These are phyloP conservation scores for Rhodomyrtus tomentosa DNA, from an alignment of 345 rosid species.

Conservation along the genomic window DNA sequence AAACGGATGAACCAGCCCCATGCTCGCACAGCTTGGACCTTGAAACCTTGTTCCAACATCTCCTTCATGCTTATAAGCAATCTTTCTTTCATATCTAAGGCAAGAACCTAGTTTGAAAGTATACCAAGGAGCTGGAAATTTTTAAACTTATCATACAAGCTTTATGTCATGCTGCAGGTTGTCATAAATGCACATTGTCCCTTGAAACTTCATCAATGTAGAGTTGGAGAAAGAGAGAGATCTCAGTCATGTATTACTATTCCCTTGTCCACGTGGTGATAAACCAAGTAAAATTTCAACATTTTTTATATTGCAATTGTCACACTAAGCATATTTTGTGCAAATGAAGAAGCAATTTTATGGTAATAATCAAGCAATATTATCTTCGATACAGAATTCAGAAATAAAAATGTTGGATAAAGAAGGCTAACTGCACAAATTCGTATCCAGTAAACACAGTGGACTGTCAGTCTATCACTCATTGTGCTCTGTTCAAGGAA, in stretches of 20 bases:
- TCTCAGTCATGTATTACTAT: not conserved
- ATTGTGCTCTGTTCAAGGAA: not conserved
- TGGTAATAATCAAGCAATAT: not conserved
- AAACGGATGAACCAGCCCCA: slow-evolving; percentile 54
- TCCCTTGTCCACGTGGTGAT: not conserved
- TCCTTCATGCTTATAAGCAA: slow-evolving; percentile 30
- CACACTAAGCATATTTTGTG: not conserved
- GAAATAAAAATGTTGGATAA: not conserved
- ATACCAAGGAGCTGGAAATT: too few species aligned
- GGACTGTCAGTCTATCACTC: not conserved
- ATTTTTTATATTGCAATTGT: not conserved
- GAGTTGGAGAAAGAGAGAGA: not conserved
- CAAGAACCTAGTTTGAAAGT: not conserved
- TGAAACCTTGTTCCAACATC: slow-evolving; percentile 31
- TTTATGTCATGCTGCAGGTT: not conserved
- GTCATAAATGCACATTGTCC: not conserved
- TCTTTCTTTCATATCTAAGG: slow-evolving; percentile 23
- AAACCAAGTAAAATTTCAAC: not conserved
- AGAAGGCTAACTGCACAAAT: not conserved
- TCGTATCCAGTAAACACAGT: not conserved
- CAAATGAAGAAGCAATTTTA: not conserved
- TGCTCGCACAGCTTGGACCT: slow-evolving; percentile 38
- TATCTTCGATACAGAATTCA: not conserved
- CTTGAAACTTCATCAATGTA: not conserved
- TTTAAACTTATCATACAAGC: not conserved